Evolutionary conservation across 1,284 basidiomycete genomes (phyloP), one percentile per base, ranked within the genome.

Genomic region (Malassezia sympodialis): DNA sequence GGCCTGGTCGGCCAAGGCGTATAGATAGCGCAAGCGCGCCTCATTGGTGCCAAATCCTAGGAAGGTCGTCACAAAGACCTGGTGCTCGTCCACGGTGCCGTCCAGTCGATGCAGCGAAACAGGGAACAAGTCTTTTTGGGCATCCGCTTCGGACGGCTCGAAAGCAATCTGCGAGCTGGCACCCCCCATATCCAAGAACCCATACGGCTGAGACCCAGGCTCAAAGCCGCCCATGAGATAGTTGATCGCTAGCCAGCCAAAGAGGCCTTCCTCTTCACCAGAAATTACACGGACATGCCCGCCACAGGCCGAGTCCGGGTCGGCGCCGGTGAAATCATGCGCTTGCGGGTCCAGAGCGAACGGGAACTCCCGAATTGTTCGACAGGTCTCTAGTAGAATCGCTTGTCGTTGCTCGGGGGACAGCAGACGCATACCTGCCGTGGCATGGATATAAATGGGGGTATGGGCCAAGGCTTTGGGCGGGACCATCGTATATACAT

Each of bases 101-200:
- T 85, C 83, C 37, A 98, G 76, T 45, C 94, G 79, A 55, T 87
- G 82, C 45, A 98, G 75, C 21, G 84, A 80, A 31, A 99, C 88
- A 57, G 85, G 83, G 39, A 86, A 81, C 15, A 64, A 32, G 43
- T 64, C 60, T 15, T 40, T 30, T 32, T 30, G 39, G 17, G 78
- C 15, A 74, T 67, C 50, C 85, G 60, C 58, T 35, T 61, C 46
- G 23, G 60, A 56, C 0, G 79, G 79, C 21, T 78, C 90, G 70
- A 98, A 98, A 2, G 94, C 94, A 60, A 98, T 93, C 76, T 98
- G 93, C 8, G 93, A 96, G 27, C 90, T 94, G 19, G 94, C 93
- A 32, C 93, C 93, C 51, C 93, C 93, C 94, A 98, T 98, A 76
- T 99, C 94, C 59, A 99, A 79, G 76, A 99, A 99, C 4, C 94